Evolutionary conservation across 805 yeast species (phyloP), one percentile per base, ranked within the genome.

Genomic region (Suhomyces sp.): DNA sequence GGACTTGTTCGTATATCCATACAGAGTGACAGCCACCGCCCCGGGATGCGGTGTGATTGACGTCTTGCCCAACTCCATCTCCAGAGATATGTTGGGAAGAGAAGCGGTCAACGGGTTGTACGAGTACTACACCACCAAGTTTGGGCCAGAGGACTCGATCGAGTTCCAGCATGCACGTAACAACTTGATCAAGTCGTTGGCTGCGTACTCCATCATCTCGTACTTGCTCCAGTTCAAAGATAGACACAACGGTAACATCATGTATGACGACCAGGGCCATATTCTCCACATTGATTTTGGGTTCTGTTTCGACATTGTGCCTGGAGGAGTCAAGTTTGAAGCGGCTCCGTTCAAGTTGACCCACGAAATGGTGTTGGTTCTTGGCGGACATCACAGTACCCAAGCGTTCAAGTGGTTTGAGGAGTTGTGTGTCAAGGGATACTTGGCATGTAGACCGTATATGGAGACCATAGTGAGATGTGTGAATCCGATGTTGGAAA

Each of bases 11-110:
- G 96, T 94, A 24, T 96, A 83, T 72, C 99, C 99, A 1, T 82
- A 94, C 70, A 76, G 97, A 59, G 99, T 94, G 24, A 92, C 97
- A 0, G 99, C 99, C 1, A 94, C 99, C 8, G 97, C 97, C 2
- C 98, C 99, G 1, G 99, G 99, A 0, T 92, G 98, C 75, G 99
- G 99, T 71, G 96, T 94, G 44, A 94, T 94, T 73, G 99, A 96
- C 68, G 99, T 96, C 31, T 79, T 94, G 59, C 99, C 99, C 33
- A 89, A 93, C 66, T 87, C 97, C 5, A 86, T 90, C 26, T 90
- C 97, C 44, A 84, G 99, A 73, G 99, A 94, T 72, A 93, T 94
- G 98, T 79, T 94, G 49, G 99, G 99, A 42, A 83, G 99, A 64
- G 99, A 94, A 66, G 99, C 99, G 0, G 99, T 94, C 26, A 94